Conservation (phyloP, 1,284 basidiomycete genomes). For the Heterobasidion annosum region DNA sequence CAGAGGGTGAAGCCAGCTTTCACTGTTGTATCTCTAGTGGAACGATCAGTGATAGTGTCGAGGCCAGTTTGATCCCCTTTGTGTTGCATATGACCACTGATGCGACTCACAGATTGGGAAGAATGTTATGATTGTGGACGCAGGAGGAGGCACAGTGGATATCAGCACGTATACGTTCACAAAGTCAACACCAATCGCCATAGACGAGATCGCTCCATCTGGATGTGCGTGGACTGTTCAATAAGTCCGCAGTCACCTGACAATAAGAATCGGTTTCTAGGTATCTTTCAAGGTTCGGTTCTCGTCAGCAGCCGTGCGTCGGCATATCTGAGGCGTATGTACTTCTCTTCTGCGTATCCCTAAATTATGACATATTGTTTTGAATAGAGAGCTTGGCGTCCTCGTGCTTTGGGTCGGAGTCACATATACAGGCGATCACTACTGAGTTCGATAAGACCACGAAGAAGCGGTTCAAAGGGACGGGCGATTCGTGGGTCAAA, state of each 20-base stretch:
- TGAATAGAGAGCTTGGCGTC: not conserved
- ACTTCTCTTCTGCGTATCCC: not conserved
- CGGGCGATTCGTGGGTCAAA: conserved; percentile 35
- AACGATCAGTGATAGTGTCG: conserved; percentile 18
- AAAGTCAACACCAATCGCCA: conserved; percentile 2
- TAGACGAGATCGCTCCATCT: conserved; percentile 7
- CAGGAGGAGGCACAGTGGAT: conserved; percentile 12
- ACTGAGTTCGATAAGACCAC: conserved; percentile 42
- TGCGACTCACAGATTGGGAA: not conserved
- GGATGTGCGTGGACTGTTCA: conserved; percentile 1
- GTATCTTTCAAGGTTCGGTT: not conserved
- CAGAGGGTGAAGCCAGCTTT: conserved; percentile 35
- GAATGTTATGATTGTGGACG: conserved; percentile 10
- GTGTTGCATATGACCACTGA: not conserved
- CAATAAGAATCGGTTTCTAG: not conserved
- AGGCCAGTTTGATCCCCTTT: conserved; percentile 6
- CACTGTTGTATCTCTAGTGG: conserved; percentile 31
- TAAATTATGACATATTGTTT: not conserved
- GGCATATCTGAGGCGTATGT: not conserved
- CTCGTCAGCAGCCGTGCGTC: not conserved
- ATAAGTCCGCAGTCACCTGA: too few relatives aligned
- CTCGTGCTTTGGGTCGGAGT: conserved; percentile 16
- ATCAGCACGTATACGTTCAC: conserved; percentile 8
- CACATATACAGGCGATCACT: conserved; percentile 33
- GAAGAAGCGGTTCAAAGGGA: conserved; percentile 35